Base-by-base conservation (phyloP, 2,329 filamentous ascomycete species). In the Aspergillus sp. region DNA sequence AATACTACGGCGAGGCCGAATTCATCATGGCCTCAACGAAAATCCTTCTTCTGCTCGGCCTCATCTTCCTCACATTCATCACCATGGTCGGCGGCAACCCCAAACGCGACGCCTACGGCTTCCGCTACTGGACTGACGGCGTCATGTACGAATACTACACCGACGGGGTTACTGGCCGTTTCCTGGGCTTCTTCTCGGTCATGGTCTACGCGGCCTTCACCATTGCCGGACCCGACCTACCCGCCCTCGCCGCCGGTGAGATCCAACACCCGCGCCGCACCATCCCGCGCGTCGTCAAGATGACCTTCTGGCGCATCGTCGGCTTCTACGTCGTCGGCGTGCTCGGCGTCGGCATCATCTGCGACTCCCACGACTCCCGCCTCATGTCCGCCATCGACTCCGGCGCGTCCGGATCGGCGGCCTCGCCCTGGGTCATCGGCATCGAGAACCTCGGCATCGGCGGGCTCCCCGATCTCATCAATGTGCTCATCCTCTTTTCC, bases 51-150 rank as follows among this genome's bases (percentile, higher is more conserved):
- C 85, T 89, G 50, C 72, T 90, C 36, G 86, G 82, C 1, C 78
- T 91, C 35, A 79, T 90, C 57, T 61, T 83, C 54, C 89, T 89
- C 72, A 92, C 89, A 3, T 89, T 94, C 65, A 80, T 94, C 58
- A 84, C 86, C 55, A 91, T 92, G 85, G 76, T 93, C 1, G 89
- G 89, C 7, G 89, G 87, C 2, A 92, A 92, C 60, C 89, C 89
- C 0, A 70, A 83, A 2, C 77, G 82, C 47, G 86, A 90, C 59
- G 75, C 77, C 1, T 88, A 89, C 52, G 88, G 88, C 1, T 91
- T 91, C 66, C 79, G 85, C 14, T 80, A 84, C 64, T 87, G 84
- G 74, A 72, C 63, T 3, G 54, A 74, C 20, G 87, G 87, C 0
- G 79, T 87, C 0, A 90, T 91, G 66, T 79, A 81, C 9, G 79